Evolutionary conservation across 176 grass and related monocot species (phyloP).

Genomic region (Otatea glauca): DNA sequence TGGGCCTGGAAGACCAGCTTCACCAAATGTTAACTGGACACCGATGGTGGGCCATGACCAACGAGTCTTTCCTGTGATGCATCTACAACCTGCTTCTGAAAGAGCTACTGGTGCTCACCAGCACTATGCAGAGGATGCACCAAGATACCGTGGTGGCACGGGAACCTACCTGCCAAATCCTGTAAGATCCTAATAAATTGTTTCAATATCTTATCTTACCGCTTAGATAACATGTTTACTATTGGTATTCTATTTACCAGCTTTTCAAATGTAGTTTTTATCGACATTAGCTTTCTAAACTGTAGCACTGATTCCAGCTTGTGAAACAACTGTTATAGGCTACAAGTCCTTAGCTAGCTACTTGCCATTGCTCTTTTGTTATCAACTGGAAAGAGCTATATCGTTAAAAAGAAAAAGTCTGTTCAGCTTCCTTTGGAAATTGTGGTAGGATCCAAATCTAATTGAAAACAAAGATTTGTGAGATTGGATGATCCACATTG

Average conservation of each 20-base stretch:
- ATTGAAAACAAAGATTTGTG: slow-evolving; percentile 10
- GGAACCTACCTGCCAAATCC: slow-evolving; percentile 91
- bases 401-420: slow-evolving; percentile 12
- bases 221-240: slow-evolving; percentile 28
- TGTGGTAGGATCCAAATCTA: slow-evolving; percentile 2
- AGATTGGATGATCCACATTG: neutral
- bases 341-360: slow-evolving; percentile 16
- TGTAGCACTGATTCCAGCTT: slow-evolving; percentile 8
- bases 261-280: slow-evolving; percentile 4
- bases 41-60: slow-evolving; percentile 58
- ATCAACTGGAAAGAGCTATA: slow-evolving; percentile 14
- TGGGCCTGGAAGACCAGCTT: slow-evolving; percentile 64
- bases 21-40: slow-evolving; percentile 70
- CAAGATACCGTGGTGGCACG: slow-evolving; percentile 89
- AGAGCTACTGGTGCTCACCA: slow-evolving; percentile 50
- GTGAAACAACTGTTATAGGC: neutral
- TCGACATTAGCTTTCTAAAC: slow-evolving; percentile 26
- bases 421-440: slow-evolving; percentile 1
- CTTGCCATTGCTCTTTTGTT: neutral
- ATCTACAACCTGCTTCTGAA: slow-evolving; percentile 61
- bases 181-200: slow-evolving; percentile 69
- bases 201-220: slow-evolving; percentile 28
- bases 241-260: slow-evolving; percentile 10
- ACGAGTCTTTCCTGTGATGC: slow-evolving; percentile 65
- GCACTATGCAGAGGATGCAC: slow-evolving; percentile 60